Evolutionary conservation across 2,329 filamentous ascomycete species (phyloP).

Genomic region (Fusarium beomiforme): DNA sequence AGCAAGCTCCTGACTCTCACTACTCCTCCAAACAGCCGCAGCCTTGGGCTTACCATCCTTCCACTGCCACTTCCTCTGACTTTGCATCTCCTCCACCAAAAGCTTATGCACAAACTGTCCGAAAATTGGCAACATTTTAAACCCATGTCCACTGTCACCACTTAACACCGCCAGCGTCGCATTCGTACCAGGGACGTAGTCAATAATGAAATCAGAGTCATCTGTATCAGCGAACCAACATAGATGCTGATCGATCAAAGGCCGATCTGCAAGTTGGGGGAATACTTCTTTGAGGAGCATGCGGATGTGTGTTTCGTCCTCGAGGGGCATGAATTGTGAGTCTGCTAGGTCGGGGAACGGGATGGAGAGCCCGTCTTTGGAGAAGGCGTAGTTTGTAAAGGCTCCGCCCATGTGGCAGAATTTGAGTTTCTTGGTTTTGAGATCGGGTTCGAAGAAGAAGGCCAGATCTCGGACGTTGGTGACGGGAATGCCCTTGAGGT

Average conservation of each 20-base stretch:
- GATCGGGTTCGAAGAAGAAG: constrained; percentile 26
- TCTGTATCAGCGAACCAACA: constrained; percentile 31
- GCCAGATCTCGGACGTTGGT: constrained; percentile 28
- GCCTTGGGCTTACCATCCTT: constrained; percentile 22
- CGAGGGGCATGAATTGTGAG: constrained; percentile 28
- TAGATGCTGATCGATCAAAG: constrained; percentile 23
- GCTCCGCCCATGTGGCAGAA: constrained; percentile 33
- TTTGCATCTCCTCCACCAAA: constrained; percentile 7
- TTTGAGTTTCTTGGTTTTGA: constrained; percentile 23
- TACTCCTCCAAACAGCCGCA: constrained; percentile 24
- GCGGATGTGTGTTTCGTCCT: constrained; percentile 21
- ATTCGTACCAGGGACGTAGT: constrained; percentile 22
- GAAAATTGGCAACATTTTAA: constrained; percentile 30
- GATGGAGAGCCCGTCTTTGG: constrained; percentile 21
- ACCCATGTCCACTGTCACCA: constrained; percentile 23
- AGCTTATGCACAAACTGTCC: constrained; percentile 21
- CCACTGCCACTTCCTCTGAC: constrained; percentile 26
- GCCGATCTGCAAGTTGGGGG: neutral
- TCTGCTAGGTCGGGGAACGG: neutral
- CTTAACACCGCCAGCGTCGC: constrained; percentile 10
- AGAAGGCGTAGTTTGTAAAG: constrained; percentile 22
- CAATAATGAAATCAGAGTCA: constrained; percentile 30
- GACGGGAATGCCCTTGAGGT: constrained; percentile 21
- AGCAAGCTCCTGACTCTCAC: constrained; percentile 27
- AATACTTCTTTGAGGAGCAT: constrained; percentile 18